These are phyloP conservation scores for Eucalyptus pauciflora DNA, from an alignment of 345 rosid species.

Conservation along the genomic window DNA sequence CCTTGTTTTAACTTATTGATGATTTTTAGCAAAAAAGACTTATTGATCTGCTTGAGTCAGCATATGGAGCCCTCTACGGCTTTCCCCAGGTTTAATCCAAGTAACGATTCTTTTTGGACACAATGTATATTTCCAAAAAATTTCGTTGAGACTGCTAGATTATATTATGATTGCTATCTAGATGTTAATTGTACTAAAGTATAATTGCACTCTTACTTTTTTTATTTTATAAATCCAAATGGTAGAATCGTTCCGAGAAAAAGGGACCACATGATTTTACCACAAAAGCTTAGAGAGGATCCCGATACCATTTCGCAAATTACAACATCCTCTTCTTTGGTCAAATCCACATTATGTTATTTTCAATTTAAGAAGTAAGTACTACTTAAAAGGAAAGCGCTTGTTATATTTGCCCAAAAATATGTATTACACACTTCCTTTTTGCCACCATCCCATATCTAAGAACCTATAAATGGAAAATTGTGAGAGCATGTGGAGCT, in stretches of 20 bases:
- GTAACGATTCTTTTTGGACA: background rate
- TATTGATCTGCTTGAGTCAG: background rate
- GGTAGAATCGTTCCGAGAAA: background rate
- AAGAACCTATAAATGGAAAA: background rate
- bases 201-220: background rate
- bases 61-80: background rate
- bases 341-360: background rate
- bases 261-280: background rate
- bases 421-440: background rate
- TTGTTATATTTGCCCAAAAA: background rate
- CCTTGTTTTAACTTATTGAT: background rate
- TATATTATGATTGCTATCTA: background rate
- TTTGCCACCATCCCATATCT: too few relatives aligned
- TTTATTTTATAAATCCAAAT: too few relatives aligned
- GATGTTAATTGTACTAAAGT: background rate
- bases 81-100: background rate
- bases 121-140: background rate
- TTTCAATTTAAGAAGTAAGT: background rate
- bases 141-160: background rate
- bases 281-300: background rate
- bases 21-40: background rate
- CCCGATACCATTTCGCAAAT: background rate
- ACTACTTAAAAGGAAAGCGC: too few relatives aligned
- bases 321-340: background rate
- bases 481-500: background rate